Base-by-base conservation (phyloP, 2,329 filamentous ascomycete genomes). In the Setomelanomma holmii region DNA sequence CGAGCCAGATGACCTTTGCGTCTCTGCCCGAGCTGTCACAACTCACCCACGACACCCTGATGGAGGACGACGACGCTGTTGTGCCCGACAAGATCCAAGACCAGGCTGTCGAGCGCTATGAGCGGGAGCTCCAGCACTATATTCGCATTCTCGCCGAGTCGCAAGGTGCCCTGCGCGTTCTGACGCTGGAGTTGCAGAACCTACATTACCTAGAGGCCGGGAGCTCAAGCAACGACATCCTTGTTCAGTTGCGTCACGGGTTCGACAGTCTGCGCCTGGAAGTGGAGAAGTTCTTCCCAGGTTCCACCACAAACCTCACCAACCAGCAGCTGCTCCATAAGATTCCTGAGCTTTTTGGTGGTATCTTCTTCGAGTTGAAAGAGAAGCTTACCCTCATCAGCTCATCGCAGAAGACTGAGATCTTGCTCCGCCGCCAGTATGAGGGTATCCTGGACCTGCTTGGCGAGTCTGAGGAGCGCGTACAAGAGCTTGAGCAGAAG, bases 131-230 rank as follows among this genome's bases (percentile, higher is more conserved):
- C 44, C 57, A 74, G 27, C 64, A 69, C 7, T 64, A 79, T 40
- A 69, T 63, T 40, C 62, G 65, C 11, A 66, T 77, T 48, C 69
- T 76, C 4, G 73, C 75, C 33, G 69, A 77, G 16, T 72, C 75
- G 4, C 72, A 75, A 53, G 69, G 75, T 4, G 67, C 73, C 5
- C 67, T 81, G 3, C 69, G 76, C 23, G 68, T 80, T 34, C 61
- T 80, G 12, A 67, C 73, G 8, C 74, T 80, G 19, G 76, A 80
- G 53, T 64, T 81, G 4, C 68, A 76, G 48, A 75, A 75, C 23
- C 71, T 80, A 16, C 73, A 77, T 21, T 75, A 80, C 53, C 60
- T 75, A 4, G 63, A 67, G 12, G 59, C 66, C 1, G 72, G 74
- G 14, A 60, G 69, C 14, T 64, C 62, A 6, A 61, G 67, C 20